Conservation (phyloP, 2,329 filamentous ascomycete species). For the Curvularia spicifera region DNA sequence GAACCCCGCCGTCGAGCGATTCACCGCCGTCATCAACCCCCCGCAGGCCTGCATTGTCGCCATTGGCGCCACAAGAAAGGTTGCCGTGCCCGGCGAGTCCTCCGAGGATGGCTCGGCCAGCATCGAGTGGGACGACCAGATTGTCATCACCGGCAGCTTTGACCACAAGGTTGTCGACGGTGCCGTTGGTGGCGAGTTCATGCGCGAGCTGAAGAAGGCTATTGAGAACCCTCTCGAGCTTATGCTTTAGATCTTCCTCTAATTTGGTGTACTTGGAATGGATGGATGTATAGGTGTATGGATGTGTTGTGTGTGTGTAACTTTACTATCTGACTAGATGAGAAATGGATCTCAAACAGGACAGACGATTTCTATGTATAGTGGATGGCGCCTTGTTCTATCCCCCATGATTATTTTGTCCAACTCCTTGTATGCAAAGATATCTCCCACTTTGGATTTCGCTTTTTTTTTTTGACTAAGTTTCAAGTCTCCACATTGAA, state of each 20-base stretch:
- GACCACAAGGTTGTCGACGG: slow-evolving; percentile 99
- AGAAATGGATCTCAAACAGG: slow-evolving; percentile 19
- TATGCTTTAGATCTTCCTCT: slow-evolving; percentile 68
- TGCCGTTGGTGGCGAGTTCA: slow-evolving; percentile 94
- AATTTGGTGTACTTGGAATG: slow-evolving; percentile 18
- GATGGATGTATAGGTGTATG: not conserved
- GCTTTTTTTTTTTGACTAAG: not conserved
- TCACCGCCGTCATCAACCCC: slow-evolving; percentile 98
- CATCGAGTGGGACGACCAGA: slow-evolving; percentile 96
- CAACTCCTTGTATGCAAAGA: slow-evolving; percentile 23
- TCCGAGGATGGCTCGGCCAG: slow-evolving; percentile 74
- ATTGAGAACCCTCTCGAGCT: slow-evolving; percentile 97
- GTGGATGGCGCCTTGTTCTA: slow-evolving; percentile 34
- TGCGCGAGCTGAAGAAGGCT: slow-evolving; percentile 95
- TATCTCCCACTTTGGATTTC: slow-evolving; percentile 12
- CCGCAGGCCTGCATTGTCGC: slow-evolving; percentile 95
- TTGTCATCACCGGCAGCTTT: slow-evolving; percentile 91
- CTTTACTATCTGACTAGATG: slow-evolving; percentile 28
- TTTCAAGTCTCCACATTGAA: not conserved
- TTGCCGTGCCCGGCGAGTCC: slow-evolving; percentile 81
- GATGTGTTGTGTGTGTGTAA: slow-evolving; percentile 26
- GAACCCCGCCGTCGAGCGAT: slow-evolving; percentile 94
- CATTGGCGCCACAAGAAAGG: slow-evolving; percentile 94
- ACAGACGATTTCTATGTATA: slow-evolving; percentile 39
- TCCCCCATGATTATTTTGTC: slow-evolving; percentile 19